Evolutionary conservation across 2,329 filamentous ascomycete genomes (phyloP).

Genomic region (Penicillium sp.): DNA sequence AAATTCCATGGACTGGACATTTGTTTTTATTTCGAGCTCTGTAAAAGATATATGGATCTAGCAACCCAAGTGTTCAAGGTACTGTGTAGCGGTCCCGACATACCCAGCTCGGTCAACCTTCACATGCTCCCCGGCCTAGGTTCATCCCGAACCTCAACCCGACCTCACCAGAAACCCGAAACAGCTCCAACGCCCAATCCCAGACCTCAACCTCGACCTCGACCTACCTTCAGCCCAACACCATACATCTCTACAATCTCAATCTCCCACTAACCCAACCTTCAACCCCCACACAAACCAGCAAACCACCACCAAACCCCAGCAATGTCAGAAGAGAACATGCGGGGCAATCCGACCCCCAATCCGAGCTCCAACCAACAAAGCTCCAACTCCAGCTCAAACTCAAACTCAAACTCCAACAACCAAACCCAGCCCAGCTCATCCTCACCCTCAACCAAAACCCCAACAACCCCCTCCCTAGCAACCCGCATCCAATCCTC

Average conservation of each 20-base stretch:
- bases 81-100: no score
- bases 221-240: not conserved
- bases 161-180: not conserved
- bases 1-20: no score
- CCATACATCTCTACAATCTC: not conserved
- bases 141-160: conserved; percentile 1
- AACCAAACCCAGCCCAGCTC: not conserved
- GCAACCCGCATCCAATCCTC: conserved; percentile 32
- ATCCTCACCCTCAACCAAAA: not conserved
- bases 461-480: conserved; percentile 18
- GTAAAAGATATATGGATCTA: no score
- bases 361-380: not conserved
- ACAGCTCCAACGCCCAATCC: not conserved
- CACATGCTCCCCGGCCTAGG: conserved; percentile 5
- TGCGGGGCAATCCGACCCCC: conserved; percentile 4
- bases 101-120: not conserved
- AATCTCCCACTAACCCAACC: not conserved
- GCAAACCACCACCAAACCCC: not conserved
- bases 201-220: not conserved
- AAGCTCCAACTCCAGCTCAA: not conserved
- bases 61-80: no score
- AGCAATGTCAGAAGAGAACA: conserved; percentile 6
- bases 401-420: not conserved
- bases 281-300: not conserved
- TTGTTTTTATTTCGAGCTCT: no score